Base-by-base conservation (phyloP, 371 early-diverging fungal species). In the Apophysomyces elegans region DNA sequence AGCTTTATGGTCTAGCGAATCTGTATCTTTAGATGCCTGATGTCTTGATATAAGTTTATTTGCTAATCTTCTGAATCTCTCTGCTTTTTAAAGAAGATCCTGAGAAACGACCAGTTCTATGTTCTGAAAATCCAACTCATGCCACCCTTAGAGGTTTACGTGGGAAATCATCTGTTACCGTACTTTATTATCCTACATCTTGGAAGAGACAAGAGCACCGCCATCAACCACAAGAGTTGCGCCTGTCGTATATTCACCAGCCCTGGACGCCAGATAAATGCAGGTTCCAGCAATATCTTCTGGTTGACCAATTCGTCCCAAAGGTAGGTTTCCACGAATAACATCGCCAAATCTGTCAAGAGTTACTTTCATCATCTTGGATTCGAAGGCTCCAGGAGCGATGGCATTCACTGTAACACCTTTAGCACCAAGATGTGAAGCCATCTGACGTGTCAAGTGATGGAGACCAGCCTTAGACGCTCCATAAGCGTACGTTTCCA, bases 271-370 rank as follows among this genome's bases (percentile, higher is more conserved):
- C 60, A 97, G 71, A 71, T 91, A 96, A 37, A 97, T 80, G 57
- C 89, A 75, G 16, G 87, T 86, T 41, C 92, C 96, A n/a, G 94
- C 95, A 84, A 97, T 90, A 70, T 97, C 97, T 66, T 89, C 88
- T 5, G 93, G 84, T 7, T 66, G 61, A 1, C 96, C 96, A 66
- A 95, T 89, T 14, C 96, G 85, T 0, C 88, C 87, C 57, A 90
- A 47, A 13, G 93, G 93, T 46, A 91, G 79, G 26, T 67, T 72
- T 16, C 72, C 66, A 7, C 86, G 78, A 63, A 93, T 86, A 37
- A 67, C 69, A 7, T 89, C 86, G 12, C 84, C 84, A 73, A 82
- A 74, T 32, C 80, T 74, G 35, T 85, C 81, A 54, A 92, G 65
- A 0, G 93, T 92, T n/a, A 76, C 83, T 59, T 86, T 88, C 95